Percentiles rank a stretch among this genome's conserved stretches.
Evolutionary conservation across 306 rosid genomes (phyloP).

Genomic region (Pyrus pyrifolia): DNA sequence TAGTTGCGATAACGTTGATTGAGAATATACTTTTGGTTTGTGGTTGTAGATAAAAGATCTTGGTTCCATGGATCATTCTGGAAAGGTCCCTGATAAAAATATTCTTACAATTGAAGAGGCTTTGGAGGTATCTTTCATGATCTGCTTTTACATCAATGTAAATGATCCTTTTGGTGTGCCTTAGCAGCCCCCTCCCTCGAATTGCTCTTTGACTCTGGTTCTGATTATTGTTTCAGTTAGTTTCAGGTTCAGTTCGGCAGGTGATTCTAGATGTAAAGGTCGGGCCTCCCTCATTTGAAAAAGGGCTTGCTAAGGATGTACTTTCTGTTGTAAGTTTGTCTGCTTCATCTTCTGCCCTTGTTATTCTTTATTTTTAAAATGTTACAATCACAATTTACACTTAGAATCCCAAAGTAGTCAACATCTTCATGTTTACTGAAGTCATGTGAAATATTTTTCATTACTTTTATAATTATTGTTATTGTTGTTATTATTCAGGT

Average conservation of each 20-base stretch:
- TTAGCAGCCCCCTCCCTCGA: background rate
- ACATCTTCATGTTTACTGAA: background rate
- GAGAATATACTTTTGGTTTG: constrained; percentile 26
- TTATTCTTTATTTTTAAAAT: background rate
- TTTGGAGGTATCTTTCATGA: constrained; percentile 36
- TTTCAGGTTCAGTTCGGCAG: constrained; percentile 56
- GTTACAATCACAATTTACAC: background rate
- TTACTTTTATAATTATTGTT: background rate
- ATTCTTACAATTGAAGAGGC: constrained; percentile 75
- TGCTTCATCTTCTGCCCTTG: constrained; percentile 1
- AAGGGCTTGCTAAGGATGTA: constrained; percentile 69
- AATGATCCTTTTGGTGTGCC: background rate
- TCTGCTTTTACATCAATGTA: background rate
- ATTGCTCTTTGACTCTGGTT: constrained; percentile 14
- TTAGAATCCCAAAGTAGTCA: background rate
- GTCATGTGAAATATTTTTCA: background rate
- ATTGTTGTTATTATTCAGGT: background rate
- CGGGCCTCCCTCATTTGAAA: constrained; percentile 83
- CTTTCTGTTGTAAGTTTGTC: constrained; percentile 65
- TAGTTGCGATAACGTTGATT: constrained; percentile 21
- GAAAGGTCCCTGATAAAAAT: constrained; percentile 37
- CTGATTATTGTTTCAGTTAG: constrained; percentile 34
- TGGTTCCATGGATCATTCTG: constrained; percentile 29
- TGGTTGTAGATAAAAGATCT: constrained; percentile 63
- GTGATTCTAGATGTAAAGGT: constrained; percentile 80